Base-by-base conservation (phyloP, 441 rosid genomes). In the Euphorbia corollata region DNA sequence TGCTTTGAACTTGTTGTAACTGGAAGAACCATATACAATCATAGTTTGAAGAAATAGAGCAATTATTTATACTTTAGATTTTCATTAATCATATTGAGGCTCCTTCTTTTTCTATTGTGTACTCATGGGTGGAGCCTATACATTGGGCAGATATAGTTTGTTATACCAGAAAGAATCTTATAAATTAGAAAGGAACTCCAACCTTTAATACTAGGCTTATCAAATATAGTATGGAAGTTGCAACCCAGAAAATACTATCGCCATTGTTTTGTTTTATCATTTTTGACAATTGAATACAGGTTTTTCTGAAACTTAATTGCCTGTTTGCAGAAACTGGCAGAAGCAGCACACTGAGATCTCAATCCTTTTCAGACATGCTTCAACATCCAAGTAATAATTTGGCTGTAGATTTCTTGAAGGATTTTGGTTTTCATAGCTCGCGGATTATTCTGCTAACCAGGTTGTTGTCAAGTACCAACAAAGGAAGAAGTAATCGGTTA, bases 291-390 rank as follows among this genome's bases (percentile, higher is more conserved):
- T 22, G 4, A 54, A 6, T 61, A 34, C 32, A 72, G 51, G 27
- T 45, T 56, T 67, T 56, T 45, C 43, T 65, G 22, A 60, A 47
- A 53, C 59, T 53, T 61, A 10, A 34, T 59, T 53, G 56, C 51
- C 10, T 78, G 9, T 68, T 77, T 62, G 64, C 94, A 86, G 96
- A 76, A 76, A 64, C 48, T 75, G 77, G 74, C 76, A 54, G 91
- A 81, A 71, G 81, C 77, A 47, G 71, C 83, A n/a, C 82, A 85
- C 63, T 89, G 71, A 87, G 70, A 59, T 67, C 75, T 69, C 77
- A 62, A 63, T 68, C 15, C 43, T 62, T 54, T 64, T 53, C 43
- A 5, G 57, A 30, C 58, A 7, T 62, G 61, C 59, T 68, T 13
- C 48, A 55, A 45, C 60, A 20, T 75, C 65, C 72, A 66, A 75